A percentile compares a stretch with the other conserved stretches of the same genome.
Evolutionary conservation across 208 protist species (phyloP).

Genomic region (Tritrichomonas foetus): DNA sequence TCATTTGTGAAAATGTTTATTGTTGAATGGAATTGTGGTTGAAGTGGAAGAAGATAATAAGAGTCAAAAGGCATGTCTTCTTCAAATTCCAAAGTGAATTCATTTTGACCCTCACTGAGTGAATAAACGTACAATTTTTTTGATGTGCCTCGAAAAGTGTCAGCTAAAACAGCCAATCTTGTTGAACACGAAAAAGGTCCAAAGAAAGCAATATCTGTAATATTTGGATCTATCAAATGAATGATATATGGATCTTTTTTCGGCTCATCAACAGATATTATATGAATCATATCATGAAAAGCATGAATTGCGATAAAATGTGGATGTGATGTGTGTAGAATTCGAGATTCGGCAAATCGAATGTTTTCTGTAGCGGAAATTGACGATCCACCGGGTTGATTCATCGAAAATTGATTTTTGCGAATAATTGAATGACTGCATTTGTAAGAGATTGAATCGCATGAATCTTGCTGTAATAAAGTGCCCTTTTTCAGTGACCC

Average conservation of each 20-base stretch:
- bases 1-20: background rate
- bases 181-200: background rate
- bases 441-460: background rate
- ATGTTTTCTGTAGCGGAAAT: background rate
- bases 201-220: background rate
- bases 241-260: background rate
- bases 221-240: background rate
- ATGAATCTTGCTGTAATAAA: too few species aligned
- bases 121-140: background rate
- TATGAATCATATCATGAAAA: background rate
- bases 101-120: background rate
- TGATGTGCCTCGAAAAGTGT: background rate
- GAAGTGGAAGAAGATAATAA: background rate
- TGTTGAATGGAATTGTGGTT: background rate
- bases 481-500: background rate
- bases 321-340: background rate
- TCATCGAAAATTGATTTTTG: too few species aligned
- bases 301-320: constrained; percentile 1
- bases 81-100: background rate
- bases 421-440: background rate
- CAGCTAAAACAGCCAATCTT: background rate
- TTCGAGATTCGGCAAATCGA: background rate
- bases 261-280: background rate
- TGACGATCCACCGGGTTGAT: background rate
- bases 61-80: background rate